Conservation (phyloP, 257 asterid species). For the Nicotiana attenuata region DNA sequence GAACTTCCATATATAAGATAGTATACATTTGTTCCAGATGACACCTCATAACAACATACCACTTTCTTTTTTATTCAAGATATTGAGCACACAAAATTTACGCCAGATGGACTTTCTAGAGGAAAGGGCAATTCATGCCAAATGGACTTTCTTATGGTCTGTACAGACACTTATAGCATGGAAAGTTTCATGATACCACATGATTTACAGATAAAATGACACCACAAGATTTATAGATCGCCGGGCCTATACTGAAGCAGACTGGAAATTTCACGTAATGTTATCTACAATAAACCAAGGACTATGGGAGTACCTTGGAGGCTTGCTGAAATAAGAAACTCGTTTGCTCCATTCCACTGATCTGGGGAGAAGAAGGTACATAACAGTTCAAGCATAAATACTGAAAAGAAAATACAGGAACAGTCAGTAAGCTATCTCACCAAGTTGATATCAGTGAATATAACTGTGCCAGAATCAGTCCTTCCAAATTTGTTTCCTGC, state of each 20-base stretch:
- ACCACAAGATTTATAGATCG: not conserved
- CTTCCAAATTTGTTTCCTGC: conserved; percentile 55
- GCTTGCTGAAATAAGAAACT: conserved; percentile 93
- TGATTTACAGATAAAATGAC: not conserved
- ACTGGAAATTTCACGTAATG: not conserved
- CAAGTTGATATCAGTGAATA: conserved; percentile 84
- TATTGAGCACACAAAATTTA: not conserved
- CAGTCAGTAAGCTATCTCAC: conserved; percentile 35
- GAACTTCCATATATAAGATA: not conserved
- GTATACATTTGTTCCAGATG: not conserved
- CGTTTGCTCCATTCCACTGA: conserved; percentile 96
- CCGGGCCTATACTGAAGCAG: not conserved
- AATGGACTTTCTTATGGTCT: not conserved
- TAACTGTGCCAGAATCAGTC: conserved; percentile 55
- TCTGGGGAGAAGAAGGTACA: conserved; percentile 34
- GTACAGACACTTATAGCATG: not conserved
- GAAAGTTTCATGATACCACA: not conserved
- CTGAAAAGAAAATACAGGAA: not conserved
- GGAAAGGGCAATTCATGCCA: not conserved
- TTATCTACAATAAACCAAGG: not conserved
- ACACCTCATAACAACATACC: not conserved
- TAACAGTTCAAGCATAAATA: conserved; percentile 13
- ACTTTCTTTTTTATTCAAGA: not conserved
- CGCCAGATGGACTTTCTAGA: not conserved
- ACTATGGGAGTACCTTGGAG: conserved; percentile 54